Conservation (phyloP, 2,329 filamentous ascomycete species). For the Meredithiella fracta region DNA sequence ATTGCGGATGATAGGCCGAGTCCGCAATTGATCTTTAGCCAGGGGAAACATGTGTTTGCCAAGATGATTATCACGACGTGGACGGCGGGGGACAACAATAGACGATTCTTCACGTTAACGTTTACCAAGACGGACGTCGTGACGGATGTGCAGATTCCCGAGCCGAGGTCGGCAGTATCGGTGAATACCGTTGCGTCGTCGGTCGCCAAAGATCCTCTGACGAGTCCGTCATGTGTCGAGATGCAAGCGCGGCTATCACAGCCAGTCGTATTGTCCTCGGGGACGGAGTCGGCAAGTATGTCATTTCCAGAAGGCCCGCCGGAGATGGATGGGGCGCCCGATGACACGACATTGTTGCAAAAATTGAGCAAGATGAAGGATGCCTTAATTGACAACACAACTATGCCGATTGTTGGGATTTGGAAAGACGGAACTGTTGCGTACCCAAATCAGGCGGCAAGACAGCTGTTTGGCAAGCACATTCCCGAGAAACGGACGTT, state of each 20-base stretch:
- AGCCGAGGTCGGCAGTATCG: conserved; percentile 21
- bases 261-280: not conserved
- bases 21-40: conserved; percentile 17
- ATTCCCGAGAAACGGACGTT: conserved; percentile 21
- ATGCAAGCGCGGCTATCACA: not conserved
- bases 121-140: conserved; percentile 44
- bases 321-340: not conserved
- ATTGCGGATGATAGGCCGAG: not conserved
- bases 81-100: conserved; percentile 44
- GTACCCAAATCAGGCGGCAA: conserved; percentile 53
- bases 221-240: not conserved
- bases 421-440: conserved; percentile 65
- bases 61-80: conserved; percentile 66
- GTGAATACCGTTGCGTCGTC: not conserved
- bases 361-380: conserved; percentile 65
- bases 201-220: not conserved
- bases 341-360: conserved; percentile 47
- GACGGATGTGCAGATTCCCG: conserved; percentile 17
- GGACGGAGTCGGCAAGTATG: not conserved
- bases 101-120: conserved; percentile 56
- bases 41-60: conserved; percentile 34
- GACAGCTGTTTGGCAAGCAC: conserved; percentile 31
- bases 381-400: conserved; percentile 57
- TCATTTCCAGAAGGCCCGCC: not conserved
- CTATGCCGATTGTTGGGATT: conserved; percentile 60